These are phyloP conservation scores for Hanseniaspora nectarophila DNA, from an alignment of 805 yeast species.

Conservation along the genomic window DNA sequence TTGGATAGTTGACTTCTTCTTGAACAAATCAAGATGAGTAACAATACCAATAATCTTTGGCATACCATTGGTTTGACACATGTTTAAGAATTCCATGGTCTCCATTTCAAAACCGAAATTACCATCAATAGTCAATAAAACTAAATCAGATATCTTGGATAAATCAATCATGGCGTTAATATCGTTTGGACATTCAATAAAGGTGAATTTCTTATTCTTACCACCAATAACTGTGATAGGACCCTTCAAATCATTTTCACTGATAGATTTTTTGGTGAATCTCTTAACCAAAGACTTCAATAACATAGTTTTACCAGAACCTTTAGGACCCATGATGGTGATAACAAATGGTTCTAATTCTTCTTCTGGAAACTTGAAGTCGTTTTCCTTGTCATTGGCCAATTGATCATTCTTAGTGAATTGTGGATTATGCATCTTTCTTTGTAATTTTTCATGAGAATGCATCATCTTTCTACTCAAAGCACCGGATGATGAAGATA, in stretches of 20 bases:
- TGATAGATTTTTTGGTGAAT: slow-evolving; percentile 71
- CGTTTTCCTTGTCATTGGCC: slow-evolving; percentile 12
- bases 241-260: slow-evolving; percentile 63
- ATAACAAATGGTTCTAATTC: slow-evolving; percentile 94
- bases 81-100: slow-evolving; percentile 93
- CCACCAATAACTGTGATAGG: slow-evolving; percentile 96
- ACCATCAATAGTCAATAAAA: slow-evolving; percentile 81
- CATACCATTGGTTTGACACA: slow-evolving; percentile 98
- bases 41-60: slow-evolving; percentile 92
- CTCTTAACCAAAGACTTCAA: slow-evolving; percentile 80
- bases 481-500: slow-evolving; percentile 65
- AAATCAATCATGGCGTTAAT: slow-evolving; percentile 91
- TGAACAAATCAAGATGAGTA: slow-evolving; percentile 89
- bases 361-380: slow-evolving; percentile 54
- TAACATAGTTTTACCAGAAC: slow-evolving; percentile 92
- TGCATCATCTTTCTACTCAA: slow-evolving; percentile 74
- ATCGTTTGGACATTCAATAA: slow-evolving; percentile 83
- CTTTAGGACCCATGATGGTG: slow-evolving; percentile 97
- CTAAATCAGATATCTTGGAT: slow-evolving; percentile 89
- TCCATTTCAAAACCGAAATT: slow-evolving; percentile 99
- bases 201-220: slow-evolving; percentile 81
- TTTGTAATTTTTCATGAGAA: slow-evolving; percentile 69
- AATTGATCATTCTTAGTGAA: slow-evolving; percentile 58
- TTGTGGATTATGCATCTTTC: slow-evolving; percentile 90
- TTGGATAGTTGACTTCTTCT: slow-evolving; percentile 75